Base-by-base conservation (phyloP, 2,329 filamentous ascomycete species). In the Cercospora zeina region DNA sequence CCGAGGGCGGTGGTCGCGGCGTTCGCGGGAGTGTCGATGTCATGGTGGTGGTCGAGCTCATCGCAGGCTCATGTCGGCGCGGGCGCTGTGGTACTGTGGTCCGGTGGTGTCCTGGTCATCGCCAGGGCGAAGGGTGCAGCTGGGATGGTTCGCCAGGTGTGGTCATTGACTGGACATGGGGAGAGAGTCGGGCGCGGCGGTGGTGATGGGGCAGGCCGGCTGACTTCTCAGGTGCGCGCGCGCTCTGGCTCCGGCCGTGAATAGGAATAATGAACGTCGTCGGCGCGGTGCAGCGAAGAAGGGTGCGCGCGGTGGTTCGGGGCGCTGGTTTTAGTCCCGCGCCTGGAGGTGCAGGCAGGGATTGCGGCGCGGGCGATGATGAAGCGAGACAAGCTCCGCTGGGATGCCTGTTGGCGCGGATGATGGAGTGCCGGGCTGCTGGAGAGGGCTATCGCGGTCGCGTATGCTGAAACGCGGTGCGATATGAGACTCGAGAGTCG, bases 1-100 rank as follows among this genome's bases (percentile, higher is more conserved):
- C 84, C 30, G 85, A 87, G 14, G 91, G 89, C 54, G 91, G 89
- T 64, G 87, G 88, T 71, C 87, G 76, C 31, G 80, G 75, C 54
- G 82, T 79, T 70, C 80, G 84, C 58, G 82, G 79, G 27, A 87
- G 83, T 90, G 63, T 65, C 39, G 66, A 67, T 30, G 67, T 66
- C 69, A 71, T 69, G 61, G 62, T 68, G 34, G 63, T 57, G 49
- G 49, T 39, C 24, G 53, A 55, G 53, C 36, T 37, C 53, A 37
- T 36, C 34, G 53, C 36, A 27, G 27, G 53, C 53, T 55, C 53
- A 19, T 51, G 47, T 33, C 47, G 24, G 47, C 4, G 53, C 19
- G n/a, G 53, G 27, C 37, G 53, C 33, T n/a, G 53, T 55, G 33
- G 34, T 54, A 27, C 24, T 45, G 39, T 45, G 39, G 39, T 34